Base-by-base conservation (phyloP, 1,284 basidiomycete genomes). In the Cryptococcus neoformans region DNA sequence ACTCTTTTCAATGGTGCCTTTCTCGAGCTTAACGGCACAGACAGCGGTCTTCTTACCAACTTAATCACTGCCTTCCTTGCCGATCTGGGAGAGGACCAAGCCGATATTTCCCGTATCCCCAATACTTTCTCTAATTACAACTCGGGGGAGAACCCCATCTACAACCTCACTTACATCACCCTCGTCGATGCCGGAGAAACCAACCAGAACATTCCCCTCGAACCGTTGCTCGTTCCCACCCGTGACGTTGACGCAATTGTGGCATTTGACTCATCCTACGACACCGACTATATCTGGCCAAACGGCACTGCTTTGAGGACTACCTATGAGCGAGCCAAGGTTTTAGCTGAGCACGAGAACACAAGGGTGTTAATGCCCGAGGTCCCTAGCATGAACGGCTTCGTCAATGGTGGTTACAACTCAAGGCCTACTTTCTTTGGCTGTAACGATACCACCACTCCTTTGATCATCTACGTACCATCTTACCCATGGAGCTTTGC, bases 321-420 rank as follows among this genome's bases (percentile, higher is more conserved):
- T 45, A 73, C 69, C 2, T 78, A 66, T 59, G 65, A 66, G 53
- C 62, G 73, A 52, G 60, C 68, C 17, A 41, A 53, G 28, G 50
- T 63, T 11, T 64, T 73, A 10, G 63, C 67, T 4, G 54, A 55
- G 58, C 62, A 59, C 17, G 58, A 68, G 44, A 55, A 71, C 51
- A 63, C 74, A 12, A 46, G 59, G 11, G 68, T 76, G 55, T 60
- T 73, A 6, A 78, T 81, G 70, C 80, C 80, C 1, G 52, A 65
- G 14, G 75, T 82, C n/a, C 81, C 81, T 0, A 65, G 68, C 10
- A 69, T 72, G 6, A 77, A 79, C 57, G 79, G 79, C 0, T 81
- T 83, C 48, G 73, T 83, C 64, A 80, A 80, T 58, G 73, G 76
- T 34, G 82, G 82, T 11, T 75, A 80, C 40, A 83, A 82, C 70